Percentiles rank a stretch among this genome's conserved stretches.
These are phyloP conservation scores for Zasmidium cellare DNA, from an alignment of 2,329 filamentous ascomycete genomes.

Conservation along the genomic window DNA sequence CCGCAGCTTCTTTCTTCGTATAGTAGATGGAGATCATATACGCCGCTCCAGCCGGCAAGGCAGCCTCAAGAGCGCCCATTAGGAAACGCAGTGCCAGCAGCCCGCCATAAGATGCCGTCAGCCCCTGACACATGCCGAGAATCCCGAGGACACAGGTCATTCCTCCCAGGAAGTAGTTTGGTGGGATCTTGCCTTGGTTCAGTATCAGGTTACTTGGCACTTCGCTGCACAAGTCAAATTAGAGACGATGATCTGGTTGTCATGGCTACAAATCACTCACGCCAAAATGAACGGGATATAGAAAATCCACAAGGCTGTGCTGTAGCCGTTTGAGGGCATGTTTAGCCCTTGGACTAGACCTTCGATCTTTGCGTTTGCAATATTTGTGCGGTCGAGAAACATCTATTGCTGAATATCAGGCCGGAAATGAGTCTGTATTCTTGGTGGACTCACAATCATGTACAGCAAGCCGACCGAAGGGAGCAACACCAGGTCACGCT, in stretches of 20 bases:
- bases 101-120: conserved; percentile 2
- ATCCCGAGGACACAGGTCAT: conserved; percentile 14
- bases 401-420: conserved; percentile 1
- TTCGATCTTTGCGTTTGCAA: conserved; percentile 14
- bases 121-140: conserved; percentile 14
- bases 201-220: conserved; percentile 10
- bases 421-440: neutral
- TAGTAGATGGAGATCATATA: conserved; percentile 35
- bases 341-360: conserved; percentile 4
- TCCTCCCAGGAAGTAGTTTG: conserved; percentile 12
- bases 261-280: neutral
- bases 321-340: conserved; percentile 14
- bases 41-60: conserved; percentile 7
- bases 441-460: conserved; percentile 11
- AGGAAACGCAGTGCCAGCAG: conserved; percentile 12
- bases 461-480: conserved; percentile 11
- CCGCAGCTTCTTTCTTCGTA: conserved; percentile 45
- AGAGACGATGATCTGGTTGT: neutral
- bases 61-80: conserved; percentile 8
- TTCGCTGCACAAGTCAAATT: neutral
- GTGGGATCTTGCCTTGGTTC: conserved; percentile 7
- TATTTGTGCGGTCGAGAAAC: conserved; percentile 13
- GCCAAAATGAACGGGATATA: conserved; percentile 12
- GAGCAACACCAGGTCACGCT: conserved; percentile 9
- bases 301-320: conserved; percentile 12